Conservation (phyloP, 139 green algal species). For the Coccomyxa sp. region DNA sequence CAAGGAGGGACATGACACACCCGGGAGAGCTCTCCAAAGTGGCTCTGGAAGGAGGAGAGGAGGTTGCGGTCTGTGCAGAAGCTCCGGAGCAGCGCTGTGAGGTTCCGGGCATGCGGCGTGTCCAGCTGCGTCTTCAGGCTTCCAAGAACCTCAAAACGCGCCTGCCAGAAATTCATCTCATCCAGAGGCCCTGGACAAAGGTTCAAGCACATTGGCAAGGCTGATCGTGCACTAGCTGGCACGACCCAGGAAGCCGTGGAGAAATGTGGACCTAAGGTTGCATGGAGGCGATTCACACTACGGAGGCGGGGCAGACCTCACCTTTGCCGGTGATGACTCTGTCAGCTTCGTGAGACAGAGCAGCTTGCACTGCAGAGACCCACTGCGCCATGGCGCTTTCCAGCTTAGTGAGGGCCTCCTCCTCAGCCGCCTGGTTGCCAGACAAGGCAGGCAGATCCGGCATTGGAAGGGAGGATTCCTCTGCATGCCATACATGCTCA, state of each 20-base stretch:
- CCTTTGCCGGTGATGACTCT: slow-evolving; percentile 8
- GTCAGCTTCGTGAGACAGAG: slow-evolving; percentile 24
- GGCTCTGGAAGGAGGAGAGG: slow-evolving; percentile 58
- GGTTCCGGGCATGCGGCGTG: slow-evolving; percentile 48
- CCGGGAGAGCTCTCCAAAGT: slow-evolving; percentile 26
- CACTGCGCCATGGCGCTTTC: slow-evolving; percentile 63
- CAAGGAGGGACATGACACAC: not conserved
- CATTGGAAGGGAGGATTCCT: too few species aligned
- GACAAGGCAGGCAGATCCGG: not conserved
- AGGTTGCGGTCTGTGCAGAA: slow-evolving; percentile 67
- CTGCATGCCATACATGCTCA: too few species aligned
- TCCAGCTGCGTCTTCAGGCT: slow-evolving; percentile 84
- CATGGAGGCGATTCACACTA: too few species aligned
- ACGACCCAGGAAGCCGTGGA: too few species aligned
- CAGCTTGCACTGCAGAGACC: slow-evolving; percentile 21
- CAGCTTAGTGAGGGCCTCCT: slow-evolving; percentile 43
- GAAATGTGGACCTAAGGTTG: too few species aligned
- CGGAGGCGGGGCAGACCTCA: not conserved
- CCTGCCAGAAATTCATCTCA: slow-evolving; percentile 88
- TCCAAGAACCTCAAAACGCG: slow-evolving; percentile 63
- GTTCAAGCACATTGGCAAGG: too few species aligned
- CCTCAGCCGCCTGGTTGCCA: slow-evolving; percentile 9
- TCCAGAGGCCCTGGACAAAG: slow-evolving; percentile 75
- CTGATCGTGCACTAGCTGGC: too few species aligned
- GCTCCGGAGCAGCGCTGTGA: slow-evolving; percentile 55